Evolutionary conservation across 2,329 filamentous ascomycete genomes (phyloP), one percentile per base, ranked within the genome.

Genomic region (Fusarium zealandicum): DNA sequence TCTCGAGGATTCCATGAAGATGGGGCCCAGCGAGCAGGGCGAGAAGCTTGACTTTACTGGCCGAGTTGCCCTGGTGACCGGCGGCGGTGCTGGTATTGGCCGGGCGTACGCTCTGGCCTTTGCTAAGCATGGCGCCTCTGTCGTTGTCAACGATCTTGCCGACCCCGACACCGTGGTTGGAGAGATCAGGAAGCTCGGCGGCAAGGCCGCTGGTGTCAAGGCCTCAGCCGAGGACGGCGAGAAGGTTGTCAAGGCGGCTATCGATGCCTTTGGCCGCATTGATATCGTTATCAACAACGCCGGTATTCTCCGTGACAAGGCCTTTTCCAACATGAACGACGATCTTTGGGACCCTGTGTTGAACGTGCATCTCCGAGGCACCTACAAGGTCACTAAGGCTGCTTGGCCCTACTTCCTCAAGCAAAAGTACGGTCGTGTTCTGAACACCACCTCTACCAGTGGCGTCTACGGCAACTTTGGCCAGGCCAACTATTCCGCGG

Each of bases 401-500:
- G 95, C 95, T 16, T 99, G 93, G 92, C 95, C 95, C 43, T 90
- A 96, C 76, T 90, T 99, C 82, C 82, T 98, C 45, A 96, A 97
- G 84, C 95, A 99, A 77, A 98, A 97, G 82, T 99, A 97, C 70
- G 95, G 95, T 65, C 92, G 95, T 69, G 87, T 99, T 57, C 82
- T 99, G 71, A 99, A 99, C 83, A 99, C 95, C 40, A 95, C 95
- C 33, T 96, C 92, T 30, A 98, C 95, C 41, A 96, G 90, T 68
- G 95, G 95, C 76, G 96, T 99, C 75, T 99, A 99, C 74, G 95
- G 95, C 67, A 99, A 97, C 84, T 99, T 99, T 73, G 95, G 95
- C 60, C 95, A 99, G 78, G 91, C 93, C 70, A 99, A 99, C 83
- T 99, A 99, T 76, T 85, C 95, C 59, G 91, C 93, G 54, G 90